Base-by-base conservation (phyloP, 768 basidiomycete genomes). In the Tricholomella constricta region DNA sequence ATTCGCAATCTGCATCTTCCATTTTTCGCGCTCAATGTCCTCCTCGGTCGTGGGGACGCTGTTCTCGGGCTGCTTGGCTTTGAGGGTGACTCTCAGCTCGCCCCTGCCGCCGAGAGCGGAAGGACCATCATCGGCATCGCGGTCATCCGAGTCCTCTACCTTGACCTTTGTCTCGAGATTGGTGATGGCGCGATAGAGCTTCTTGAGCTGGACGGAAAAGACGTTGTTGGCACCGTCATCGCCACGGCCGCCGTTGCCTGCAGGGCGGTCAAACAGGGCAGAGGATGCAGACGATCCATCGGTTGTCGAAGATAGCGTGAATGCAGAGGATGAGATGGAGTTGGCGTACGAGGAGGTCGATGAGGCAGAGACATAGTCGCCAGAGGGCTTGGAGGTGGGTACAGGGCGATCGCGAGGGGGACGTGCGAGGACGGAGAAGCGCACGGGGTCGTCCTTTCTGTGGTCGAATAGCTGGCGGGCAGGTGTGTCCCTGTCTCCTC, bases 381-480 rank as follows among this genome's bases (percentile, higher is more conserved):
- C 83, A 1, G 86, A 85, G 9, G 79, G 76, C 59, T 85, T 85
- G 22, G 82, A 77, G n/a, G 79, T 75, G 6, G 83, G 81, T 0
- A 74, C 59, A 0, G 79, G 76, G 6, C 79, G 79, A 35, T 65
- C 64, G 45, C 61, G 64, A 44, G 51, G 55, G 41, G 85, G 79
- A 36, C 85, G 80, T 4, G 82, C 73, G 31, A 84, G 78, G 29
- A 85, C 80, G 34, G 83, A 75, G 70, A 98, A 98, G 10, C 88
- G 82, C 27, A 94, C 82, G 0, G 97, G 93, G 67, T 98, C 92
- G 67, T 98, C 91, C 62, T 91, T 86, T 34, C 90, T 80, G 54
- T 90, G 91, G 65, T 98, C 94, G 52, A 94, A 95, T 0, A 97
- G 81, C 55, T 88, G 89, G 36, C 85, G 72, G 6, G 69, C 56